Evolutionary conservation across 176 grass and related monocot species (phyloP).

Genomic region (Avena sativa): DNA sequence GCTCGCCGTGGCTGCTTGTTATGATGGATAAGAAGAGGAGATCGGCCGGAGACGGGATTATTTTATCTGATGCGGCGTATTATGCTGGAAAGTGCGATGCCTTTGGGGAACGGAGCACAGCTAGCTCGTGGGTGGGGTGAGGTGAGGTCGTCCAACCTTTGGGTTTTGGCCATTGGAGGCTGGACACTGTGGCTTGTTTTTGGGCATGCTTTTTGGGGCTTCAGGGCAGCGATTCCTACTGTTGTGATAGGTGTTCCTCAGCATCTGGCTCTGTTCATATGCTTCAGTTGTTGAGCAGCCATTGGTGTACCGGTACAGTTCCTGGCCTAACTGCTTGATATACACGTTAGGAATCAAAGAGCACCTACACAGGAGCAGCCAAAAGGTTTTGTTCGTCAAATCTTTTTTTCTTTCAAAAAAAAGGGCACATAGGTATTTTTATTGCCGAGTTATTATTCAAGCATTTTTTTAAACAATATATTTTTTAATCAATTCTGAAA

Average conservation of each 20-base stretch:
- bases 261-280: background rate
- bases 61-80: background rate
- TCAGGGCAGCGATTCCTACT: background rate
- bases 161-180: slow-evolving; percentile 12
- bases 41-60: background rate
- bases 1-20: slow-evolving; percentile 13
- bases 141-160: background rate
- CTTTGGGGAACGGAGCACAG: slow-evolving; percentile 25
- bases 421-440: too few relatives aligned
- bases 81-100: slow-evolving; percentile 22
- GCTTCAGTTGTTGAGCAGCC: slow-evolving; percentile 24
- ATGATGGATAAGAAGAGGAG: background rate
- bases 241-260: background rate
- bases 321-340: background rate
- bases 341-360: background rate
- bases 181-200: background rate
- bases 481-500: too few relatives aligned
- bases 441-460: too few relatives aligned
- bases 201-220: background rate
- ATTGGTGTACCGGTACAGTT: slow-evolving; percentile 1
- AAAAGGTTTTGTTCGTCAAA: background rate
- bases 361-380: background rate
- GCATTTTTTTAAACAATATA: too few relatives aligned
- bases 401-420: too few relatives aligned
- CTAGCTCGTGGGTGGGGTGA: background rate